These are phyloP conservation scores for Dujonia santamariae DNA, from an alignment of 1,139 yeast genomes.

Conservation along the genomic window DNA sequence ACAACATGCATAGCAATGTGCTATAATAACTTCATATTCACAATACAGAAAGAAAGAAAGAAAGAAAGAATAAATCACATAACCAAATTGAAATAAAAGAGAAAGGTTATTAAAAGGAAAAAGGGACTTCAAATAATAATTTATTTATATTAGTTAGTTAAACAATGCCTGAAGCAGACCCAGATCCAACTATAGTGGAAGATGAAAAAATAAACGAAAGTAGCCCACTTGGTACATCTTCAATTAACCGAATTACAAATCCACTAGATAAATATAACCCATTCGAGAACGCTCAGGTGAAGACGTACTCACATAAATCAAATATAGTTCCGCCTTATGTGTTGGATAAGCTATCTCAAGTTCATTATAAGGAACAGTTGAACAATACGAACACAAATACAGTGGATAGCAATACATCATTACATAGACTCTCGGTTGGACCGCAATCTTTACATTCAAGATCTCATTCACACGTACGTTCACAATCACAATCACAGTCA, in stretches of 20 bases:
- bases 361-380: conserved; percentile 38
- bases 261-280: conserved; percentile 15
- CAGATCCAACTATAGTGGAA: conserved; percentile 4
- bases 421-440: no score
- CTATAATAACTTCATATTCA: no score
- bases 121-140: no score
- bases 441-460: no score
- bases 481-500: neutral
- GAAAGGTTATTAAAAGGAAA: no score
- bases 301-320: conserved; percentile 36
- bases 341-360: conserved; percentile 49
- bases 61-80: no score
- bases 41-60: no score
- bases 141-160: no score
- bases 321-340: conserved; percentile 56
- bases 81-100: no score
- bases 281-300: conserved; percentile 25
- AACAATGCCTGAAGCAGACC: no score
- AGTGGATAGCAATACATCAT: neutral
- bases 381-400: conserved; percentile 28
- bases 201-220: conserved; percentile 1
- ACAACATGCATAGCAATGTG: no score
- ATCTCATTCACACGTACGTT: conserved; percentile 1
- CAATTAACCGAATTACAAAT: neutral
- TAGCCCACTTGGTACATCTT: neutral